Conservation (phyloP, 2,329 filamentous ascomycete genomes). For the Hypoxylon sp. region DNA sequence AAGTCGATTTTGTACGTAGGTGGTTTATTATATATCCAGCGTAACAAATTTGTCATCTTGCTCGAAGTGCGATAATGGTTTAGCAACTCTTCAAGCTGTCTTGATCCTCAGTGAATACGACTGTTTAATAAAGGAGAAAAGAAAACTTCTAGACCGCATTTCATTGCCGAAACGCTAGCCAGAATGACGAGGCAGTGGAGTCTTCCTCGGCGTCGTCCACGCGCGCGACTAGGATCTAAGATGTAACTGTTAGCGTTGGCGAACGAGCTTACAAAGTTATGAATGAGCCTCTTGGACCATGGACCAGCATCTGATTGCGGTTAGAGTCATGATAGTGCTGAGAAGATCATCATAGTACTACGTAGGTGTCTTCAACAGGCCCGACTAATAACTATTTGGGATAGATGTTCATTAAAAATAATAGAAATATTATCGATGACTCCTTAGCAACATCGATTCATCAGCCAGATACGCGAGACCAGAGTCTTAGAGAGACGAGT, state of each 20-base stretch:
- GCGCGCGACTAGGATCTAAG: slow-evolving; percentile 42
- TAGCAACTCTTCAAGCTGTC: slow-evolving; percentile 4
- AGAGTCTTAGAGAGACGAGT: slow-evolving; percentile 41
- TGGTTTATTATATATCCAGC: slow-evolving; percentile 10
- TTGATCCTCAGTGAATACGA: slow-evolving; percentile 15
- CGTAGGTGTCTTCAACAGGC: neutral
- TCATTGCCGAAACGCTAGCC: slow-evolving; percentile 42
- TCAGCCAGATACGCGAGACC: slow-evolving; percentile 34
- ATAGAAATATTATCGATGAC: slow-evolving; percentile 12
- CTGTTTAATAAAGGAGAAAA: slow-evolving; percentile 15
- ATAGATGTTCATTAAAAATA: slow-evolving; percentile 11
- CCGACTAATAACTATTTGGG: neutral
- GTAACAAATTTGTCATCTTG: slow-evolving; percentile 25
- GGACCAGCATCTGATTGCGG: slow-evolving; percentile 17
- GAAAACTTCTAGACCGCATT: slow-evolving; percentile 32
- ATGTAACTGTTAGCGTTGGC: slow-evolving; percentile 41
- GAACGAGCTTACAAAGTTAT: slow-evolving; percentile 32
- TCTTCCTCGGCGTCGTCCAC: slow-evolving; percentile 34
- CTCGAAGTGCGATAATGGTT: slow-evolving; percentile 2
- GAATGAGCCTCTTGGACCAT: slow-evolving; percentile 24
- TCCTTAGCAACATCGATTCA: slow-evolving; percentile 28
- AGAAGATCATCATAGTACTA: slow-evolving; percentile 20
- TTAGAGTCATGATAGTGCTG: slow-evolving; percentile 16
- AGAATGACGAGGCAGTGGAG: slow-evolving; percentile 41
- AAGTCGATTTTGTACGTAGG: slow-evolving; percentile 4